Base-by-base conservation (phyloP, 352 stramenopile genomes). In the Phytophthora rubi region DNA sequence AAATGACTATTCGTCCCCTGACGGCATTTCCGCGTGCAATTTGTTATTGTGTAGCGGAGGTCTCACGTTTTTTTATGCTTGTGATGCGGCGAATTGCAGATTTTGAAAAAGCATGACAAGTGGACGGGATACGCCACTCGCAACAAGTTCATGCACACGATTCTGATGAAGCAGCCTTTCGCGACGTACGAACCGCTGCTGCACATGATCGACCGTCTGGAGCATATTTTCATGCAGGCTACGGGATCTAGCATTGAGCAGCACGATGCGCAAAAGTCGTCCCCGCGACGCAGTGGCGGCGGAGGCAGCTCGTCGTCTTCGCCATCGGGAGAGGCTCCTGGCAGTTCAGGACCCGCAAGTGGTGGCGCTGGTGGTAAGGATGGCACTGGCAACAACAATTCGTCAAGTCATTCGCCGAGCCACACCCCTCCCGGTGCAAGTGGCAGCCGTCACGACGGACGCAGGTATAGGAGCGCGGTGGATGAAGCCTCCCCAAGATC, bases 91-190 rank as follows among this genome's bases (percentile, higher is more conserved):
- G 37, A 21, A 53, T 30, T 23, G 10, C 37, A 91, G 87, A 96
- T 96, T 59, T 76, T 96, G 35, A 96, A 96, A 57, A 96, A 96
- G 65, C 89, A 96, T 65, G 89, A 96, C 80, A 95, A 95, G 68
- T 96, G 89, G 89, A 96, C 89, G n/a, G 89, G 89, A 51, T 96
- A 96, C 63, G 87, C 88, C n/a, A 96, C 89, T 30, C 88, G 89
- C 30, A 89, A 92, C 72, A 96, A 96, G 75, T 96, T 95, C 59
- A 94, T 96, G 85, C 84, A 92, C 64, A 93, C 85, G 66, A 94
- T 96, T 59, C 71, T 96, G 55, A 96, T 94, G 83, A 94, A 94
- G 72, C 89, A 96, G 66, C 86, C 88, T 0, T 96, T 96, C 53
- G 86, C 89, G 4, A 94, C 88, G 48, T 96, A 95, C 70, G 79